Base-by-base conservation (phyloP, 148 eudicot species). In the Spergularia bocconei region DNA sequence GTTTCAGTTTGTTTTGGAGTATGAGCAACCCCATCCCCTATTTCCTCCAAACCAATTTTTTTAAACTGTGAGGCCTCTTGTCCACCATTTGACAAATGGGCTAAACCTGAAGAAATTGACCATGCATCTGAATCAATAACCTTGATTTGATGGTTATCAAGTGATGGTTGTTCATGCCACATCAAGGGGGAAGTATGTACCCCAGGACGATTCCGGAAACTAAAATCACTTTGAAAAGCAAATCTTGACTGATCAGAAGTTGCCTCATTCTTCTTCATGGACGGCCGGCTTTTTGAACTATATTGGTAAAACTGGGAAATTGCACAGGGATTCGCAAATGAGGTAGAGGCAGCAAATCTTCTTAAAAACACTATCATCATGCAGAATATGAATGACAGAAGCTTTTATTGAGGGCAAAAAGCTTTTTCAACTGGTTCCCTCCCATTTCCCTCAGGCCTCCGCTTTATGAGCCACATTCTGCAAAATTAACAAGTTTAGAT, bases 81-180 rank as follows among this genome's bases (percentile, higher is more conserved):
- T 16, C 44, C 25, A 56, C 73, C 84, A 71, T 78, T 88, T 75
- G 84, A 88, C 5, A 82, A 83, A 73, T 72, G 81, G 1, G 82
- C 77, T 70, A 90, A 82, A 54, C 93, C 86, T 0, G 89, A 82
- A 11, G 98, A 93, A 71, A 87, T 79, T 68, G 74, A 77, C 98
- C 97, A 93, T 11, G 87, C 69, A 44, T 88, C 90, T n/a, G 81
- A 81, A 78, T 91, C 98, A 53, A 91, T 86, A 16, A 88, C 81
- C 77, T 86, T 83, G 16, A 91, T 88, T 50, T 77, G 85, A 82
- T 69, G 74, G 74, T 80, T 81, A 29, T 70, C 78, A n/a, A 83
- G 68, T 63, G 59, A 71, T 29, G 80, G 75, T 75, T 67, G 50
- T 64, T 74, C 66, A 13, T 55, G 73, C 58, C 79, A 66, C 74